Evolutionary conservation across 805 yeast genomes (phyloP).

Genomic region (Kodamaea laetipori): DNA sequence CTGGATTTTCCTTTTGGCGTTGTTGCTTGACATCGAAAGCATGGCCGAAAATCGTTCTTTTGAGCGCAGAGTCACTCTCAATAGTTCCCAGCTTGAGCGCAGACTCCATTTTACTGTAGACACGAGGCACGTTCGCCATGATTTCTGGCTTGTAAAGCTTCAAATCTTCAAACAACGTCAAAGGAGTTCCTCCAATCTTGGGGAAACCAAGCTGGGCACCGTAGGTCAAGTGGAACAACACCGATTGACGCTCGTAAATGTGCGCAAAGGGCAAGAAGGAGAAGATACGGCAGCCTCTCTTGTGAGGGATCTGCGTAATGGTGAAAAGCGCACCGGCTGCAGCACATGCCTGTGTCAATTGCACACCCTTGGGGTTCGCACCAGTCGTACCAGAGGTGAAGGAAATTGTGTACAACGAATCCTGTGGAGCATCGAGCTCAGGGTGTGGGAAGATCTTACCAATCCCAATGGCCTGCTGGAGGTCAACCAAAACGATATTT

Average conservation of each 20-base stretch:
- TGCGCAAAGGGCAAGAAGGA: slow-evolving; percentile 41
- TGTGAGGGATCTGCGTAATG: slow-evolving; percentile 14
- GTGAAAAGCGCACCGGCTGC: slow-evolving; percentile 22
- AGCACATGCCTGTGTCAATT: slow-evolving; percentile 22
- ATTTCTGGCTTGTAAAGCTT: slow-evolving; percentile 25
- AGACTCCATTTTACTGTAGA: slow-evolving; percentile 28
- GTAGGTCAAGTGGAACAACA: slow-evolving; percentile 22
- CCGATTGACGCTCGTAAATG: slow-evolving; percentile 34
- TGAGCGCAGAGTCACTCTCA: slow-evolving; percentile 21
- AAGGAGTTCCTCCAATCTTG: slow-evolving; percentile 24
- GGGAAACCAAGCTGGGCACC: slow-evolving; percentile 33
- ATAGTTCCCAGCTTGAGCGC: slow-evolving; percentile 28
- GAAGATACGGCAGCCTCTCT: slow-evolving; percentile 15
- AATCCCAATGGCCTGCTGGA: slow-evolving; percentile 23
- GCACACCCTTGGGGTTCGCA: slow-evolving; percentile 29
- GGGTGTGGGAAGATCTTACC: slow-evolving; percentile 25
- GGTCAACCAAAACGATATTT: slow-evolving; percentile 23
- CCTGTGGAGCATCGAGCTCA: slow-evolving; percentile 20
- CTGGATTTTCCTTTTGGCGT: slow-evolving; percentile 19
- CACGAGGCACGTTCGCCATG: slow-evolving; percentile 30
- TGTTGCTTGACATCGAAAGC: slow-evolving; percentile 21
- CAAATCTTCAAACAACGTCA: slow-evolving; percentile 28
- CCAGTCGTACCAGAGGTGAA: slow-evolving; percentile 35
- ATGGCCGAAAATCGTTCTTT: slow-evolving; percentile 20
- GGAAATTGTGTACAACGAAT: slow-evolving; percentile 25